Evolutionary conservation across 345 rosid genomes (phyloP).

Genomic region (Melaleuca quinquenervia): DNA sequence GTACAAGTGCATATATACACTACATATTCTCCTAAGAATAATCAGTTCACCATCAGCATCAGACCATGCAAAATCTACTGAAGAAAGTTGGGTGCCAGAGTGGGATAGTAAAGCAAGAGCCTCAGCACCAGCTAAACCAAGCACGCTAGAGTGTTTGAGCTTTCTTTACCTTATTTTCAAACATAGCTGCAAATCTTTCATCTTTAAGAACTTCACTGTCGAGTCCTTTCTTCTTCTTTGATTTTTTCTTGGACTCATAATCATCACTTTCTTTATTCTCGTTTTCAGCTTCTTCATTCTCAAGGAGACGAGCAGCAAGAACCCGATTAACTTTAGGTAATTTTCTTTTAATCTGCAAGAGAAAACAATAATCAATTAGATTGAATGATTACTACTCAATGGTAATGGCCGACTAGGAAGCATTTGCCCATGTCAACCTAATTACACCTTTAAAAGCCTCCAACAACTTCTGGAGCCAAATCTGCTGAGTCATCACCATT

Average conservation of each 20-base stretch:
- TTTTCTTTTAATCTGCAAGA: constrained; percentile 46
- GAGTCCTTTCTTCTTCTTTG: constrained; percentile 70
- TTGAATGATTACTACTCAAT: not conserved
- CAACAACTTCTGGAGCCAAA: not conserved
- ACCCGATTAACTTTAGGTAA: constrained; percentile 66
- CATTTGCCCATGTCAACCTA: not conserved
- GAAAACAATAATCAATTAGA: not conserved
- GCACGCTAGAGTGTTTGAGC: not conserved
- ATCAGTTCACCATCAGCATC: not conserved
- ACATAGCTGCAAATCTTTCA: constrained; percentile 42
- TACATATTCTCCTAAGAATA: not conserved
- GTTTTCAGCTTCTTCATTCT: constrained; percentile 47
- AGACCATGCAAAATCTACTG: not conserved
- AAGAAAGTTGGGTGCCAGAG: not conserved
- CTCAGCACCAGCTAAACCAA: not conserved
- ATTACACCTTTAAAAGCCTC: not conserved
- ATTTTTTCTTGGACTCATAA: constrained; percentile 44
- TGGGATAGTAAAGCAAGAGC: not conserved
- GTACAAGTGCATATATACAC: not conserved
- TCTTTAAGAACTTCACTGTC: constrained; percentile 36
- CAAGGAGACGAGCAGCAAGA: constrained; percentile 47
- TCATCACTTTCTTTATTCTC: constrained; percentile 23
- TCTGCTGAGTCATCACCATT: not conserved
- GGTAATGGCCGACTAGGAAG: not conserved
- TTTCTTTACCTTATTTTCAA: constrained; percentile 45